phyloP scores from a whole-genome alignment of 805 yeast genomes.

The Lachancea meyersii region DNA sequence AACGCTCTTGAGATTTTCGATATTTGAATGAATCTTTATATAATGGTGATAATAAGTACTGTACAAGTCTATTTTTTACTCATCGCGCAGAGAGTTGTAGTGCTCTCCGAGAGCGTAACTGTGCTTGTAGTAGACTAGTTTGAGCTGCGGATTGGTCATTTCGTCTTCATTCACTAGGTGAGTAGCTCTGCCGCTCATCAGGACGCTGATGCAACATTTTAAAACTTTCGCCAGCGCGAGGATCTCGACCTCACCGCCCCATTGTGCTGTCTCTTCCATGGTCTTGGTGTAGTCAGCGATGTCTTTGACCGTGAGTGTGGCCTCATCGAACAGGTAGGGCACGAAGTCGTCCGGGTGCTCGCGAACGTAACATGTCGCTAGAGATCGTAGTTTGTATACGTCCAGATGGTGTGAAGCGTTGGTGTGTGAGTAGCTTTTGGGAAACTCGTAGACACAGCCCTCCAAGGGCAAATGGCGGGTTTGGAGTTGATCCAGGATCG shows the following conservation, averaged over 20 bases:
- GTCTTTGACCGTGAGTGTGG: constrained; percentile 55
- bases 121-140: constrained; percentile 77
- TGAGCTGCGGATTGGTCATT: constrained; percentile 44
- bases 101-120: constrained; percentile 91
- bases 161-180: constrained; percentile 57
- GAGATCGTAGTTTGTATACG: constrained; percentile 47
- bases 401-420: constrained; percentile 10
- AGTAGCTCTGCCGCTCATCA: constrained; percentile 71
- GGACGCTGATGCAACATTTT: constrained; percentile 66
- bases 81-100: constrained; percentile 72
- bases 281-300: constrained; percentile 62
- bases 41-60: neutral
- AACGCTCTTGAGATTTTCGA: neutral
- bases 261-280: constrained; percentile 71
- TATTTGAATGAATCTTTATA: neutral
- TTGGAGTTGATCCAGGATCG: constrained; percentile 70
- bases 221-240: constrained; percentile 70
- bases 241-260: constrained; percentile 97
- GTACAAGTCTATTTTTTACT: constrained; percentile 11
- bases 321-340: constrained; percentile 81
- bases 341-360: constrained; percentile 60
- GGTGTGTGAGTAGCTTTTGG: constrained; percentile 1
- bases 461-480: constrained; percentile 45
- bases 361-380: constrained; percentile 63
- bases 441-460: constrained; percentile 11